Evolutionary conservation across 2,329 filamentous ascomycete species (phyloP), one percentile per base, ranked within the genome.

Genomic region (Fusarium newnesense): DNA sequence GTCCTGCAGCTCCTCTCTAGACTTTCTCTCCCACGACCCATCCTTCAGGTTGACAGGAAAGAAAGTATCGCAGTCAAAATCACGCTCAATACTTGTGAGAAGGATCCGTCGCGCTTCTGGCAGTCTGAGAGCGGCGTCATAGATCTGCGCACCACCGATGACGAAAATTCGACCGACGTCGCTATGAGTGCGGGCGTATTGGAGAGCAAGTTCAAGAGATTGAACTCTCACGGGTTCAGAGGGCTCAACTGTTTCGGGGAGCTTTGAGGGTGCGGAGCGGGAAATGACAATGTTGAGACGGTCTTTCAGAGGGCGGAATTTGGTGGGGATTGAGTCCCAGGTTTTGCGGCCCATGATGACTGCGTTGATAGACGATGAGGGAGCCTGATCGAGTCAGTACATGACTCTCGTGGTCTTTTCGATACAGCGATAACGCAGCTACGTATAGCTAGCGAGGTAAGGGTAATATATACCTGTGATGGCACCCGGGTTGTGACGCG

Each of bases 271-370:
- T 36, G 85, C 81, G 19, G 85, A 85, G 52, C 92, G 86, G 69
- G 91, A 93, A 75, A 99, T 86, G 73, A 98, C 89, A 44, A 98
- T 89, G 81, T 97, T 98, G 57, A 95, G 85, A 15, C 96, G 87
- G 70, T 91, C 92, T 69, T 90, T 91, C 39, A 99, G 87, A 24
- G 96, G 96, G 5, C 95, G 88, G 80, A 96, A 95, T 58, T 87
- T 88, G 11, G 86, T 79, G 5, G 96, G 96, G 68, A 99, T 96
- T 73, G 91, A 94, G 59, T 97, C 94, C 92, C 96, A 99, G 0
- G 96, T 99, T 83, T 97, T 98, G 79, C 96, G 93, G 68, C 96
- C 96, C 96, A 99, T 99, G 76, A 99, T 92, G 58, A 98, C 94
- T 24, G 94, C 93, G 81, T 95, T 96, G 74, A 84, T 65, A 46